Evolutionary conservation across 1,284 basidiomycete species (phyloP), one percentile per base, ranked within the genome.

Genomic region (Ustilago nuda): DNA sequence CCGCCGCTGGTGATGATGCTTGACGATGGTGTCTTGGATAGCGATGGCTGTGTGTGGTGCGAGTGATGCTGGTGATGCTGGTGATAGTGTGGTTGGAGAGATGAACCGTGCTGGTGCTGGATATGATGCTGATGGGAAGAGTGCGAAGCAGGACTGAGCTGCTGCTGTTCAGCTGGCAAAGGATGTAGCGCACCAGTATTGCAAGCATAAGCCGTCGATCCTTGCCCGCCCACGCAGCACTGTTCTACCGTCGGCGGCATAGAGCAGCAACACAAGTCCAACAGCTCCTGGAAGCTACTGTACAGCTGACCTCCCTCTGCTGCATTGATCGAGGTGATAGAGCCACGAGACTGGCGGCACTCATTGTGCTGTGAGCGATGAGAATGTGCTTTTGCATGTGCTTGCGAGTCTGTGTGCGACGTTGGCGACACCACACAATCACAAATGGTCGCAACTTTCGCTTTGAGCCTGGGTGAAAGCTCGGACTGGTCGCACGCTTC

Each of bases 181-280:
- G 61, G 12, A 23, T 61, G 66, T 32, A 52, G 43, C 2, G 56
- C 32, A n/a, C 48, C 48, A 4, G 48, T 50, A 27, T 23, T 56
- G 55, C 67, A 66, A 2, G 63, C 56, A 19, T 61, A 61, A 1
- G 63, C 60, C 12, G 62, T 50, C 19, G 51, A 45, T 12, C 27
- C 30, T 17, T 50, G 48, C 30, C 27, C 11, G 4, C 58, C 71
- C 8, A 73, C 57, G 46, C 66, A 73, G 56, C 66, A 73, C 32
- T 77, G 66, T n/a, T 77, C 74, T 8, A 63, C 52, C 13, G 58
- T 61, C 3, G 75, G 63, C n/a, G 70, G 62, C 55, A 73, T 70
- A 3, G 70, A 69, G 45, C 75, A 77, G 56, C 75, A 77, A 43
- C 75, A 77, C 48, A 71, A 77, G 33, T 77, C 75, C 35, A 77